Base-by-base conservation (phyloP, 306 rosid genomes). In the Fagus crenata region DNA sequence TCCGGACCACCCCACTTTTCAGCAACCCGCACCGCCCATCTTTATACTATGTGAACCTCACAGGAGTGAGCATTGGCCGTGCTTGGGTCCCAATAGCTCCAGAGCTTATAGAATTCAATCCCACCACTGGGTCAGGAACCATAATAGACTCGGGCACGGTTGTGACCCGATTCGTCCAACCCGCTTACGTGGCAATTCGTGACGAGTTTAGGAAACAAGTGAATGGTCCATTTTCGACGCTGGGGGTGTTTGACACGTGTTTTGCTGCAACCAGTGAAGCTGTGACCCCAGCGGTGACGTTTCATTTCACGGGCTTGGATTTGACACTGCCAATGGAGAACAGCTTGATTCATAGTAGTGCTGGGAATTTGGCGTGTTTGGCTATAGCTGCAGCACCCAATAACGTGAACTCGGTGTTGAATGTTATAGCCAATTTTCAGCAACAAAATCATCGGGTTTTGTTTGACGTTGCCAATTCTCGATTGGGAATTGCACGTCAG, bases 171-270 rank as follows among this genome's bases (percentile, higher is more conserved):
- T 90, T 92, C 55, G 88, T 92, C 15, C 78, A 53, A 54, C 96
- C 97, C 1, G 83, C 88, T 0, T 95, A 95, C 79, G 65, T 53
- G 2, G 91, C 96, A 0, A 75, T 92, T 6, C 84, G 98, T 18
- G 98, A 92, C 1, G 97, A 92, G 86, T 95, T 89, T 42, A 87
- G 96, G 41, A 90, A 89, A 37, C 96, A 92, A 67, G 93, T 92
- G 80, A 67, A 69, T 0, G 95, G 92, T 0, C 63, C 93, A 12
- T 88, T 89, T 74, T 86, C 92, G 11, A 84, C 86, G 40, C 67
- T 95, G 33, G 98, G 98, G 4, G 93, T 93, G 0, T 95, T 95
- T 36, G 98, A 95, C 81, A 95, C 97, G 11, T 95, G 96, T 78
- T 92, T 90, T 3, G 69, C 86, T n/a, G 75, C 86, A 15, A 79